Conservation (phyloP, 805 yeast species). For the Blastobotrys parvus region DNA sequence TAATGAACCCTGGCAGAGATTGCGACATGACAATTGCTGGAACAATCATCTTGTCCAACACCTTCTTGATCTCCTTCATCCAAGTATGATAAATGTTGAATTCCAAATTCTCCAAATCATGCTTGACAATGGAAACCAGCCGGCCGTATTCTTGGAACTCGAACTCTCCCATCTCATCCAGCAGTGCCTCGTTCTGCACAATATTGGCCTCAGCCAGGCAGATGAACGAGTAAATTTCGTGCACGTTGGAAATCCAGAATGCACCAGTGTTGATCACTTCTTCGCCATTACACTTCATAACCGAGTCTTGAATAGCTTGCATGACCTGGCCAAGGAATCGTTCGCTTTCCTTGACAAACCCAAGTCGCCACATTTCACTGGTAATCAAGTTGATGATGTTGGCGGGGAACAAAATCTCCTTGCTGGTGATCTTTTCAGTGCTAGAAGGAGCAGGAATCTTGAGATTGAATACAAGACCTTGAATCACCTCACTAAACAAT, state of each 20-base stretch:
- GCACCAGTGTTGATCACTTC: slow-evolving; percentile 89
- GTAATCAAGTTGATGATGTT: slow-evolving; percentile 85
- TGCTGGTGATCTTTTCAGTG: slow-evolving; percentile 72
- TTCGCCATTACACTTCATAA: slow-evolving; percentile 71
- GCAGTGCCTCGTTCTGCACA: slow-evolving; percentile 68
- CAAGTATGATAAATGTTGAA: slow-evolving; percentile 93
- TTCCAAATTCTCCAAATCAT: slow-evolving; percentile 86
- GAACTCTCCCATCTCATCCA: slow-evolving; percentile 77
- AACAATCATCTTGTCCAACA: slow-evolving; percentile 80
- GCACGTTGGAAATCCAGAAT: slow-evolving; percentile 95
- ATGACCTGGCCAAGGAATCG: slow-evolving; percentile 82
- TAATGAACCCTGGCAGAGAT: slow-evolving; percentile 91
- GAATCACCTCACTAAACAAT: slow-evolving; percentile 75
- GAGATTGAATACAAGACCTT: slow-evolving; percentile 75
- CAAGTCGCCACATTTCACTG: slow-evolving; percentile 97
- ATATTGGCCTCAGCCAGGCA: slow-evolving; percentile 91
- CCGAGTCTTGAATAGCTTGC: slow-evolving; percentile 77
- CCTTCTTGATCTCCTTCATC: slow-evolving; percentile 92
- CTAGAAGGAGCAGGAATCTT: slow-evolving; percentile 81
- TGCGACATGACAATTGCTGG: slow-evolving; percentile 95
- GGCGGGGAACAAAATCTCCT: slow-evolving; percentile 93
- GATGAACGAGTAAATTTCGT: slow-evolving; percentile 90
- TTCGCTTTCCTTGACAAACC: slow-evolving; percentile 87
- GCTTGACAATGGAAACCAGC: slow-evolving; percentile 83
- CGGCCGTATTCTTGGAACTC: slow-evolving; percentile 87